Percentiles rank a stretch among this genome's conserved stretches.
phyloP scores from a whole-genome alignment of 2,329 filamentous ascomycete genomes.

The Sclerotinia spermophila region DNA sequence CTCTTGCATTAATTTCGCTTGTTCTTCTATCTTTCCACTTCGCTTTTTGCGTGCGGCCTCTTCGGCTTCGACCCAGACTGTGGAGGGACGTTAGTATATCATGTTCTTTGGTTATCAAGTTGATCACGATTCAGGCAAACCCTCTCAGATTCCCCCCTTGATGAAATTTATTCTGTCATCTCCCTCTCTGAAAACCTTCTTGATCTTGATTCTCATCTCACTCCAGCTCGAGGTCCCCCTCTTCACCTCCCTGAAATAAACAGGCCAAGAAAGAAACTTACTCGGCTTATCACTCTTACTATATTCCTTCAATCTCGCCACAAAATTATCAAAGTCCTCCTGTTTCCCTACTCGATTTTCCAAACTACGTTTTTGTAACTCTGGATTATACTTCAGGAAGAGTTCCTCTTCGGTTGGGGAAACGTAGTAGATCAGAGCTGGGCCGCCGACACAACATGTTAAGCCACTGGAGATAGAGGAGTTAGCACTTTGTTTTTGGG shows the following conservation, averaged over 20 bases:
- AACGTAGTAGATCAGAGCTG: slow-evolving; percentile 75
- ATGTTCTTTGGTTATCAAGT: neutral
- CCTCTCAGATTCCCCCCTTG: slow-evolving; percentile 8
- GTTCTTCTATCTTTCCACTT: slow-evolving; percentile 38
- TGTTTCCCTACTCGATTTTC: slow-evolving; percentile 72
- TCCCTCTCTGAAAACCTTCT: neutral
- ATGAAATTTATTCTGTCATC: neutral
- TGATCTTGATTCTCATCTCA: neutral
- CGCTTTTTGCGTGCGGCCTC: slow-evolving; percentile 40
- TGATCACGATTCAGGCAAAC: neutral
- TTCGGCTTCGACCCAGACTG: slow-evolving; percentile 47
- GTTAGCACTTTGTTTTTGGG: slow-evolving; percentile 16
- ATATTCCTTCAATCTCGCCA: slow-evolving; percentile 78
- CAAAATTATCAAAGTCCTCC: slow-evolving; percentile 87
- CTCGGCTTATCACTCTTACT: slow-evolving; percentile 89
- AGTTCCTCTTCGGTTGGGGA: slow-evolving; percentile 88
- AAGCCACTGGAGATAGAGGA: slow-evolving; percentile 55
- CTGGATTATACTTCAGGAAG: slow-evolving; percentile 87
- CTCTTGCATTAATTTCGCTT: slow-evolving; percentile 38
- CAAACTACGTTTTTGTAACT: slow-evolving; percentile 84
- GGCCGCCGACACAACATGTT: slow-evolving; percentile 74
- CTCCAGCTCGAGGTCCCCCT: neutral
- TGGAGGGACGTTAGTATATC: neutral
- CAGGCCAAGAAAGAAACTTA: slow-evolving; percentile 45
- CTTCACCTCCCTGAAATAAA: neutral